Evolutionary conservation across 129 eudicot species (phyloP), one percentile per base, ranked within the genome.

Genomic region (Arctium minus): DNA sequence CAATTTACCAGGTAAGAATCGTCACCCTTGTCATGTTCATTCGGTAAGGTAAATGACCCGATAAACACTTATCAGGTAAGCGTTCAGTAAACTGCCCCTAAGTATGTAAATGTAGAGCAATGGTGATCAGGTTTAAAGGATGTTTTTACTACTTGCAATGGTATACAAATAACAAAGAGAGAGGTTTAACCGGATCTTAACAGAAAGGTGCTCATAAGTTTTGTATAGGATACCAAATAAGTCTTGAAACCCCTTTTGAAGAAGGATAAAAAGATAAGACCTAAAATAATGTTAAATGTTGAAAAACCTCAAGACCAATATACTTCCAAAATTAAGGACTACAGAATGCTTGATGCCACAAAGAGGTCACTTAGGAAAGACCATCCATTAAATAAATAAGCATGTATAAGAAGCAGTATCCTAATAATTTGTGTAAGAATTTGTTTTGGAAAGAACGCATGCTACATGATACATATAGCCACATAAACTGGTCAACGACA

Each of bases 311-410:
- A 27, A 65, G 33, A 65, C 65, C 6, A 0, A 22, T 22, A n/a
- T 65, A 6, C 12, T 27, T 65, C 0, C 13, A 18, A 65, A 65
- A n/a, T 65, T 18, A 65, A 12, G 68, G 75, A 68, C 75, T 27
- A 67, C 13, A 68, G 32, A 65, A 67, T 30, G 60, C 67, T 67
- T 79, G 75, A 68, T 65, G 17, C 39, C 75, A 68, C 32, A 13
- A 53, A 13, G 65, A 68, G 65, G 74, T 18, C 18, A 48, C 46
- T 80, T 46, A 1, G 56, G 22, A 80, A 44, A 80, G 1, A 9
- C 35, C 53, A 36, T 77, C 81, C 72, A 37, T n/a, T 77, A 22
- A 80, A 22, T 22, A 80, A 56, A 72, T 72, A 80, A 35, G 62
- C 78, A 56, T 10, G 18, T 69, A 48, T 17, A 37, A 4, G 10